These are phyloP conservation scores for Detonula confervacea DNA, from an alignment of 352 stramenopile species.

Conservation along the genomic window DNA sequence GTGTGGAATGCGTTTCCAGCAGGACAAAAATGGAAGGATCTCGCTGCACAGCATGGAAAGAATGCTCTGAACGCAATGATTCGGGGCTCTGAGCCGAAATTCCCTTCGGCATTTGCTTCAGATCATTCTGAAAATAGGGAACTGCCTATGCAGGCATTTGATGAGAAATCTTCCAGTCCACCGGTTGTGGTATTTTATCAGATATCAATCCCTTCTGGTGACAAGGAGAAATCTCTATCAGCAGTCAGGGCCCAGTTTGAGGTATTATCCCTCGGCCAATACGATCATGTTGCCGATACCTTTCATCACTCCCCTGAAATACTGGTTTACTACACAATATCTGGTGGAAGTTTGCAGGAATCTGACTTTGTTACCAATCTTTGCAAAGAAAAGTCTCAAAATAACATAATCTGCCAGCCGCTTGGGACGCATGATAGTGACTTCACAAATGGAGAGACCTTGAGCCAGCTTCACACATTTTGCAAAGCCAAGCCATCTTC, in stretches of 20 bases:
- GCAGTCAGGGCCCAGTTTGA: constrained; percentile 50
- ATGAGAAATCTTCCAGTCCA: constrained; percentile 14
- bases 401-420: constrained; percentile 9
- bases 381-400: constrained; percentile 19
- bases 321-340: constrained; percentile 50
- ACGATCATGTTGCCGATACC: constrained; percentile 35
- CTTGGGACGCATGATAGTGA: constrained; percentile 22
- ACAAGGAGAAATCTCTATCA: constrained; percentile 29
- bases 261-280: constrained; percentile 46
- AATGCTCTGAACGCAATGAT: constrained; percentile 46
- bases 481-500: constrained; percentile 39
- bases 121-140: constrained; percentile 9
- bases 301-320: constrained; percentile 32
- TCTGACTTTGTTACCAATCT: constrained; percentile 30
- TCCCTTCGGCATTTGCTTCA: constrained; percentile 37
- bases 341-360: constrained; percentile 26
- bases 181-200: constrained; percentile 58
- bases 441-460: constrained; percentile 43
- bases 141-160: neutral
- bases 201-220: constrained; percentile 25
- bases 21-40: constrained; percentile 43
- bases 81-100: constrained; percentile 8
- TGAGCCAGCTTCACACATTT: constrained; percentile 44
- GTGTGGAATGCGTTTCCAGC: constrained; percentile 51
- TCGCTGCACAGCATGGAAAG: constrained; percentile 30